A percentile compares a stretch with the other conserved stretches of the same genome.
These are phyloP conservation scores for Thelonectria rubi DNA, from an alignment of 2,329 filamentous ascomycete species.

Conservation along the genomic window DNA sequence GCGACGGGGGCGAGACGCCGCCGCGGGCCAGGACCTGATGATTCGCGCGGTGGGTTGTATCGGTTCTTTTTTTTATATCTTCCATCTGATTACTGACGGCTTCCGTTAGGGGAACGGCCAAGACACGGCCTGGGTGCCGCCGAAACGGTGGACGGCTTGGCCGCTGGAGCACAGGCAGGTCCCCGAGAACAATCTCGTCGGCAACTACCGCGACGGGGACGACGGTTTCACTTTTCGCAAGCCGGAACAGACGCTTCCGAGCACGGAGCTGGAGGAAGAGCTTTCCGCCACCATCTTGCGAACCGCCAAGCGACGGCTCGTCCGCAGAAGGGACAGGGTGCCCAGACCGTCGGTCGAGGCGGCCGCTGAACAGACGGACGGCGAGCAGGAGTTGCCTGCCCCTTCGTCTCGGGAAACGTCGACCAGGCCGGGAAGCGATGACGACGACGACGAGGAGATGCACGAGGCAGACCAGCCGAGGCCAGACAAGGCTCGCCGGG, in stretches of 20 bases:
- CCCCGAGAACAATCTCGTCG: slow-evolving; percentile 64
- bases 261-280: slow-evolving; percentile 73
- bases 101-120: slow-evolving; percentile 42
- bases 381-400: slow-evolving; percentile 18
- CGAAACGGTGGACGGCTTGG: slow-evolving; percentile 84
- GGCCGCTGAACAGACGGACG: slow-evolving; percentile 13
- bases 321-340: slow-evolving; percentile 36
- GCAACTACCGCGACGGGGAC: slow-evolving; percentile 55
- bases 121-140: slow-evolving; percentile 57
- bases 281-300: slow-evolving; percentile 73
- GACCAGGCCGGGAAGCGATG: slow-evolving; percentile 25
- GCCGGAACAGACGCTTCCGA: slow-evolving; percentile 57
- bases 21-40: slow-evolving; percentile 41
- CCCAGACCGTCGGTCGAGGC: slow-evolving; percentile 33
- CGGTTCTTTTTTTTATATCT: background rate
- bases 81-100: background rate
- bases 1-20: slow-evolving; percentile 41
- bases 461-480: slow-evolving; percentile 12
- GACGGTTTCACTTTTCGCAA: slow-evolving; percentile 62
- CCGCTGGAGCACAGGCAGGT: slow-evolving; percentile 72
- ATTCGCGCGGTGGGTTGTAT: slow-evolving; percentile 41
- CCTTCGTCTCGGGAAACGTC: slow-evolving; percentile 33
- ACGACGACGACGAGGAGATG: slow-evolving; percentile 33
- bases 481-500: background rate
- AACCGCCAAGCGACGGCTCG: slow-evolving; percentile 72